Conservation (phyloP, 1,284 basidiomycete species). For the Malassezia vespertilionis region DNA sequence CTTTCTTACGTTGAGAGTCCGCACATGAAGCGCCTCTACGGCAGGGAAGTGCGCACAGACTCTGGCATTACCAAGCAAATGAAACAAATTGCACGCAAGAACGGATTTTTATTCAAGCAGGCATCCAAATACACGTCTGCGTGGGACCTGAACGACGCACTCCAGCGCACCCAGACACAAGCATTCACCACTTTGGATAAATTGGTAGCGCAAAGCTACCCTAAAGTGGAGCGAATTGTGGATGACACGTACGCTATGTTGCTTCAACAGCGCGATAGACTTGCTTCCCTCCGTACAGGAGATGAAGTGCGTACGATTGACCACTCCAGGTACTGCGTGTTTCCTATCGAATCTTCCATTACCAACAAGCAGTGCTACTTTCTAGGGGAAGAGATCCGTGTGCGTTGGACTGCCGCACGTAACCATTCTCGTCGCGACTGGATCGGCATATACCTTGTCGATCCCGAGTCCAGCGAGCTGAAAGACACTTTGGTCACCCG, state of each 20-base stretch:
- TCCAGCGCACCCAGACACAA: constrained; percentile 88
- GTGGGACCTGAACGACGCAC: constrained; percentile 76
- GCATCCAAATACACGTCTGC: constrained; percentile 52
- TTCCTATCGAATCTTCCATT: neutral
- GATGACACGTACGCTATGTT: constrained; percentile 82
- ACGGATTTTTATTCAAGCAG: constrained; percentile 49
- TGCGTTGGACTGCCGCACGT: constrained; percentile 75
- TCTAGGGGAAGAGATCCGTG: constrained; percentile 74
- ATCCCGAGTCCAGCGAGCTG: constrained; percentile 2
- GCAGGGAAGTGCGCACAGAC: constrained; percentile 73
- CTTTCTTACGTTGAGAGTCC: constrained; percentile 54
- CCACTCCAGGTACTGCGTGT: constrained; percentile 21
- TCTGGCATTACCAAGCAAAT: constrained; percentile 94
- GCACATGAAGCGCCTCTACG: constrained; percentile 92
- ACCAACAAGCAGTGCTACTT: constrained; percentile 55
- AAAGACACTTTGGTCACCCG: constrained; percentile 54
- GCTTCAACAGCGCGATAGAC: constrained; percentile 74
- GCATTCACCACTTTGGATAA: constrained; percentile 82
- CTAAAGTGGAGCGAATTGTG: constrained; percentile 51
- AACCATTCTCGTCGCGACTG: constrained; percentile 88
- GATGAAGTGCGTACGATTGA: constrained; percentile 30
- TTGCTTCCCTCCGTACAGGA: constrained; percentile 31
- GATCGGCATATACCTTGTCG: constrained; percentile 70
- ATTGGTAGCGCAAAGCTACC: constrained; percentile 60
- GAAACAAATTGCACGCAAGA: constrained; percentile 66